Percentiles rank a stretch among this genome's conserved stretches.
Evolutionary conservation across 2,329 filamentous ascomycete genomes (phyloP).

Genomic region (Cercospora citrullina): DNA sequence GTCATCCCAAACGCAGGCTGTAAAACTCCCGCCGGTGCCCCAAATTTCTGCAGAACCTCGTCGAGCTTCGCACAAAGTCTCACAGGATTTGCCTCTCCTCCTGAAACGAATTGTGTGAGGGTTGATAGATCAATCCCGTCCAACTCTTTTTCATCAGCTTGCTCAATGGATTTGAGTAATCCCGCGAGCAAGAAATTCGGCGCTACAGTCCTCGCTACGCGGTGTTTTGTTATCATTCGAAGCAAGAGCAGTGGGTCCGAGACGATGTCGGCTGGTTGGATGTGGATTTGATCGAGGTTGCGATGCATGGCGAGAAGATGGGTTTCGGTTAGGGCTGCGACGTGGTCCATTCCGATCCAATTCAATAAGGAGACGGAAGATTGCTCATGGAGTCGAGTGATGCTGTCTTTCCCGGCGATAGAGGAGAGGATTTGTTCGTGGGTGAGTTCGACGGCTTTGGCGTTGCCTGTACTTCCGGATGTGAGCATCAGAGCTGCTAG

Average conservation of each 20-base stretch:
- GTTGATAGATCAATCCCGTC: neutral
- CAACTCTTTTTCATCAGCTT: neutral
- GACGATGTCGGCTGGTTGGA: slow-evolving; percentile 45
- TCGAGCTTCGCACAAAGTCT: slow-evolving; percentile 10
- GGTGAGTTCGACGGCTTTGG: slow-evolving; percentile 32
- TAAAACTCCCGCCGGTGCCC: slow-evolving; percentile 14
- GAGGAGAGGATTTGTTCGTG: slow-evolving; percentile 29
- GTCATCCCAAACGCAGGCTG: slow-evolving; percentile 23
- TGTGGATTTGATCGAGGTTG: slow-evolving; percentile 49
- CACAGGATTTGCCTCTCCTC: slow-evolving; percentile 48
- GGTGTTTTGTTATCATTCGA: slow-evolving; percentile 44
- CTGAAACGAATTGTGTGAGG: slow-evolving; percentile 40
- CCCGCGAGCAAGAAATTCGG: slow-evolving; percentile 44
- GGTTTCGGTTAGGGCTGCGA: slow-evolving; percentile 54
- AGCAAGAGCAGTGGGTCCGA: slow-evolving; percentile 43
- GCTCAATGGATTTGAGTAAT: neutral
- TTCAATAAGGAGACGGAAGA: slow-evolving; percentile 38
- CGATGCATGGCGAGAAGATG: slow-evolving; percentile 52
- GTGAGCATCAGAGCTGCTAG: slow-evolving; percentile 25
- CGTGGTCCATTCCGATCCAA: slow-evolving; percentile 57
- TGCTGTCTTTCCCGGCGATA: slow-evolving; percentile 13
- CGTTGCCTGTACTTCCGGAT: slow-evolving; percentile 24
- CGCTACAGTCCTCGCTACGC: slow-evolving; percentile 48
- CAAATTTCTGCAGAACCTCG: neutral
- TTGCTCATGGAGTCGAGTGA: neutral